These are phyloP conservation scores for Malassezia slooffiae DNA, from an alignment of 1,284 basidiomycete genomes.

Conservation along the genomic window DNA sequence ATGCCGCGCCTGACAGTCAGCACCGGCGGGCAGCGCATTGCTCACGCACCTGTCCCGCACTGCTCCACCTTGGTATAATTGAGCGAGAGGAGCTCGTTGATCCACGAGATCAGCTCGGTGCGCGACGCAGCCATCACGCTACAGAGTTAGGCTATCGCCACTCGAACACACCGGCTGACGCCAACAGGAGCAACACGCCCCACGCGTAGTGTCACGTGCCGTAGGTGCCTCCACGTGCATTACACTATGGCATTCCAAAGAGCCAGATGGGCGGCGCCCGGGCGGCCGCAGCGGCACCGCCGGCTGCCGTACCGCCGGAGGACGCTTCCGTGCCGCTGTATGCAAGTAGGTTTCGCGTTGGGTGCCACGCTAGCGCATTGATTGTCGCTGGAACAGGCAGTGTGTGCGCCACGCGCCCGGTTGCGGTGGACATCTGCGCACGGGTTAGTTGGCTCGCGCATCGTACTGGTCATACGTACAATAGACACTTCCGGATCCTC, in stretches of 20 bases:
- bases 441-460: constrained; percentile 1
- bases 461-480: constrained; percentile 4
- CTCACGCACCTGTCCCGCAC: constrained; percentile 56
- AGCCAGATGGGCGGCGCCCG: constrained; percentile 13
- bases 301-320: background rate
- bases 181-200: background rate
- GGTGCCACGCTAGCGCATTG: constrained; percentile 14
- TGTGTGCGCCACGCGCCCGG: background rate
- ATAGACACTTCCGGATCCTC: constrained; percentile 21
- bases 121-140: constrained; percentile 48
- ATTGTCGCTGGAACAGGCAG: constrained; percentile 8
- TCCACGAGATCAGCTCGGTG: constrained; percentile 80
- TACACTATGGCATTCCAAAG: constrained; percentile 14
- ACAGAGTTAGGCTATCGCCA: background rate
- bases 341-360: constrained; percentile 5
- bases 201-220: constrained; percentile 9
- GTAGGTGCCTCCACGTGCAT: background rate
- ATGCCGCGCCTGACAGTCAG: constrained; percentile 30
- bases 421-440: constrained; percentile 6
- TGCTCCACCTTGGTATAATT: constrained; percentile 76
- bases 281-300: background rate
- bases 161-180: background rate
- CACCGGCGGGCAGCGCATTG: background rate
- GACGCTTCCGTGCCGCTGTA: constrained; percentile 12
- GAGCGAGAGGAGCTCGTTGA: constrained; percentile 81